Evolutionary conservation across 75 land plant species (phyloP), one percentile per base, ranked within the genome.

Genomic region (Ceratopteris richardii): DNA sequence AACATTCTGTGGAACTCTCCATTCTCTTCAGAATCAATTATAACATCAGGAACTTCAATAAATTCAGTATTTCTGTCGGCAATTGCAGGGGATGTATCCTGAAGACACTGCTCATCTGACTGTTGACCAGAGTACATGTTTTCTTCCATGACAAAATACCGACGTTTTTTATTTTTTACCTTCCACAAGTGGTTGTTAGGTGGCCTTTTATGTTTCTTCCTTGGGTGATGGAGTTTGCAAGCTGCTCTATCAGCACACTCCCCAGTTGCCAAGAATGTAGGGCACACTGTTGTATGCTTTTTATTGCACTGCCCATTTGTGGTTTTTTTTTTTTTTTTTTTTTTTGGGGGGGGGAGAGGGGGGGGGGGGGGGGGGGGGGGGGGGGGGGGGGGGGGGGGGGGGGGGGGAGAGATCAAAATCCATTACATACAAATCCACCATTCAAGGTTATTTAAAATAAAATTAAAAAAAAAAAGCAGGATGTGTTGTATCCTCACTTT

Each of bases 281-380:
- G 99, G 58, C 99, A 95, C 44, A 80, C 78, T 55, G 84, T 83
- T 52, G 81, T 95, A 69, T 95, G 99, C 66, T 90, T 90, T 77
- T 86, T 95, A 65, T 80, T 78, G 62, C 99, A 95, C 99, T 95
- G 97, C 75, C n/a, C n/a, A n/a, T n/a, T n/a, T n/a, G n/a, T n/a
- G n/a, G n/a, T n/a, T n/a, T n/a, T n/a, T n/a, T n/a, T n/a, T n/a
- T n/a, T n/a, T n/a, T n/a, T n/a, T n/a, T n/a, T n/a, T n/a, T n/a
- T n/a, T n/a, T n/a, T n/a, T n/a, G n/a, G n/a, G n/a, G n/a, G n/a
- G n/a, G n/a, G n/a, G n/a, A n/a, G n/a, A n/a, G n/a, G n/a, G n/a
- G n/a, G n/a, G n/a, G n/a, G n/a, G n/a, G n/a, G n/a, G n/a, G n/a
- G n/a, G n/a, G n/a, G n/a, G n/a, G n/a, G n/a, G n/a, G n/a, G n/a